Base-by-base conservation (phyloP, 192 early-diverging fungal species). In the Coemansia sp. region DNA sequence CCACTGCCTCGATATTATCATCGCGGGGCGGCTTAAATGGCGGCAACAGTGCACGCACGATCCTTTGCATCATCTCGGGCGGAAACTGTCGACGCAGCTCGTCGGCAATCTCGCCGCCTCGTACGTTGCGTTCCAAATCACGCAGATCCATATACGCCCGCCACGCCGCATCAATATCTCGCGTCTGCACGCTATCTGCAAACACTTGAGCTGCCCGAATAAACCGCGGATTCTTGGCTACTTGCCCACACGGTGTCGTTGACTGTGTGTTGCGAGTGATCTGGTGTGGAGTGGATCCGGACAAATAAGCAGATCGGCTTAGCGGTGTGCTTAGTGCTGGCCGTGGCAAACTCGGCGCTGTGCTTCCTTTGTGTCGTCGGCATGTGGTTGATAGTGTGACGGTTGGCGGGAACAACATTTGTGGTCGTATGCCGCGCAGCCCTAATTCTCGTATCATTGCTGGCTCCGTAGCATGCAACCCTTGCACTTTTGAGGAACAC, bases 131-230 rank as follows among this genome's bases (percentile, higher is more conserved):
- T 37, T 79, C 76, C 18, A 79, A 61, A 57, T 63, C 60, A 8
- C 58, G 45, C 14, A 79, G 52, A 22, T 69, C 66, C 47, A 59
- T 51, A 27, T 59, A 79, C 39, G 76, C 76, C 7, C 22, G 52
- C 76, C 76, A 79, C 1, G 71, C 71, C 8, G 61, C 62, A 5
- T 65, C 70, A n/a, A 72, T 26, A 41, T 45, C 43, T 3, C 54
- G 37, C 1, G 51, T 62, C 11, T 49, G 22, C 12, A 60, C 65
- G 0, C 62, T 58, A 4, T 68, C 70, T 11, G 22, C 54, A 19
- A 78, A 22, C 58, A 59, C 20, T 18, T 59, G 47, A 4, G 45
- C 68, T 7, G 73, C 67, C 11, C 64, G 48, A 3, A 14, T 5
- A 45, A 75, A 53, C 52, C 68, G 73, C 55, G 38, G 18, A 52